Conservation (phyloP, 345 rosid genomes). For the Salix koriyanagi region DNA sequence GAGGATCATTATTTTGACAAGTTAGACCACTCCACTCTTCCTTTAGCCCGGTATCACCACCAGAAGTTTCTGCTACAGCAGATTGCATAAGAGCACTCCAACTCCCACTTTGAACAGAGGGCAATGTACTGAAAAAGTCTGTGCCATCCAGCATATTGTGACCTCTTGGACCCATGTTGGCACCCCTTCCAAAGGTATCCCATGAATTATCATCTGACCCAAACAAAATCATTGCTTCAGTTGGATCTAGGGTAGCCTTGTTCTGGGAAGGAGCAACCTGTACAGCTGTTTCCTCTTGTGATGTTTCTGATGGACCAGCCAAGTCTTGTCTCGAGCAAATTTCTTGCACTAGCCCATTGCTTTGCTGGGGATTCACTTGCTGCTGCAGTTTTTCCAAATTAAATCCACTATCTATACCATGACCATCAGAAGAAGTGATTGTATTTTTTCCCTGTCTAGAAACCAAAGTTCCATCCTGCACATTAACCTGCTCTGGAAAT, state of each 20-base stretch:
- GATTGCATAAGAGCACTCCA: slow-evolving; percentile 99
- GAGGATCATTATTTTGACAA: slow-evolving; percentile 29
- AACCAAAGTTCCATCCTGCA: slow-evolving; percentile 44
- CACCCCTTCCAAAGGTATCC: slow-evolving; percentile 67
- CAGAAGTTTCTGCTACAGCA: slow-evolving; percentile 88
- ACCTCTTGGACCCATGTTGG: slow-evolving; percentile 43
- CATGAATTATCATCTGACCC: slow-evolving; percentile 82
- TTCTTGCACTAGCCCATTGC: slow-evolving; percentile 37
- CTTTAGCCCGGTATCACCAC: slow-evolving; percentile 43
- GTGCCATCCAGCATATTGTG: slow-evolving; percentile 38
- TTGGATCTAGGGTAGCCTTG: slow-evolving; percentile 73
- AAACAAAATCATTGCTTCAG: slow-evolving; percentile 82
- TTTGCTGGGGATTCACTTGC: slow-evolving; percentile 39
- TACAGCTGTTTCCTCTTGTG: slow-evolving; percentile 37
- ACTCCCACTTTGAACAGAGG: slow-evolving; percentile 87
- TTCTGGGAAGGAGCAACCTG: slow-evolving; percentile 41
- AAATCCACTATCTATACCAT: slow-evolving; percentile 37
- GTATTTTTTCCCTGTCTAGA: slow-evolving; percentile 45
- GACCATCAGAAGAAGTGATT: slow-evolving; percentile 34
- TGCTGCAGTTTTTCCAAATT: slow-evolving; percentile 43
- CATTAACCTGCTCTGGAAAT: slow-evolving; percentile 39
- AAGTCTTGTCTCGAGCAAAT: slow-evolving; percentile 35
- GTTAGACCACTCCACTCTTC: slow-evolving; percentile 58
- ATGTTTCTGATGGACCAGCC: slow-evolving; percentile 35
- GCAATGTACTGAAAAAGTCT: slow-evolving; percentile 45